These are phyloP conservation scores for Peziza echinospora DNA, from an alignment of 495 filamentous ascomycete species.

Conservation along the genomic window DNA sequence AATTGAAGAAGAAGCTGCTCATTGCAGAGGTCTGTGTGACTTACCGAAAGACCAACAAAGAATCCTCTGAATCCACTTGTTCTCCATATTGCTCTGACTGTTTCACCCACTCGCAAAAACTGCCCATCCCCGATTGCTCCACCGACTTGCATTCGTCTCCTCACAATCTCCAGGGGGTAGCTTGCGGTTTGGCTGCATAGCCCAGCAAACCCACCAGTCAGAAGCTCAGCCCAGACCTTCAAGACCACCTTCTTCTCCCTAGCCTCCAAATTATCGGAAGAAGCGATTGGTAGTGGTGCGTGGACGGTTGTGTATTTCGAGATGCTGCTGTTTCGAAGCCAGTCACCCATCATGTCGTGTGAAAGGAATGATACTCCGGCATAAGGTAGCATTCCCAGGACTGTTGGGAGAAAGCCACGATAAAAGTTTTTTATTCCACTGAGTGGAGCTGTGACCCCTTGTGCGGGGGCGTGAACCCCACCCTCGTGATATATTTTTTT, in stretches of 20 bases:
- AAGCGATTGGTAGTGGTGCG: conserved; percentile 16
- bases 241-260: conserved; percentile 24
- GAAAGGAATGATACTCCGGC: conserved; percentile 94
- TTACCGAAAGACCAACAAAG: conserved; percentile 73
- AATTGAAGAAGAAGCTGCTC: no score
- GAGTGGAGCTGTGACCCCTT: neutral
- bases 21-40: no score
- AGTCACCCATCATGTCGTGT: conserved; percentile 68
- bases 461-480: conserved; percentile 9
- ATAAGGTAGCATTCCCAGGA: conserved; percentile 88
- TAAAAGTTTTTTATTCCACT: conserved; percentile 72
- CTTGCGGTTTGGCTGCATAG: conserved; percentile 73
- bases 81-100: conserved; percentile 43
- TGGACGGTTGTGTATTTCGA: conserved; percentile 43
- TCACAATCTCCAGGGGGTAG: conserved; percentile 82
- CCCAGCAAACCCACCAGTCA: conserved; percentile 65
- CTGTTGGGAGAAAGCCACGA: conserved; percentile 71
- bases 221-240: conserved; percentile 60
- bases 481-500: conserved; percentile 60
- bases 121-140: conserved; percentile 81
- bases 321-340: conserved; percentile 43
- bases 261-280: conserved; percentile 2
- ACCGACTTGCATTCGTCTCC: conserved; percentile 85
- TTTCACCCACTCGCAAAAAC: conserved; percentile 56
- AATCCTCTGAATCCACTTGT: conserved; percentile 66